Conservation (phyloP, 176 grass and related monocot genomes). For the Saccharum officinarum region DNA sequence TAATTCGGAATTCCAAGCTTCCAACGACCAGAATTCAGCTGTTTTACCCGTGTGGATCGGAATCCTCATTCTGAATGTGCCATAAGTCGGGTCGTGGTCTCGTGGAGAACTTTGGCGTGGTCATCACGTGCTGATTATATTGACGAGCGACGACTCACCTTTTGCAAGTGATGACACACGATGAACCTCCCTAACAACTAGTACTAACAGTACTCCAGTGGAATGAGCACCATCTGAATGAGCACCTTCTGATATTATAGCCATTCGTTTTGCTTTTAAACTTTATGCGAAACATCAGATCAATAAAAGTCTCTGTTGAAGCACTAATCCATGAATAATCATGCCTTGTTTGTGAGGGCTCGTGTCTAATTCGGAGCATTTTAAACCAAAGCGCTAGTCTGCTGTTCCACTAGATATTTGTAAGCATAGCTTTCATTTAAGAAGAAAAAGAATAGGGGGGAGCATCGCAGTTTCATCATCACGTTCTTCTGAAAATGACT, state of each 20-base stretch:
- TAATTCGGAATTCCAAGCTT: not conserved
- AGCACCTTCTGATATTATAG: not conserved
- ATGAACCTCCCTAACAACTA: not conserved
- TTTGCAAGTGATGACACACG: not conserved
- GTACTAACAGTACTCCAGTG: not conserved
- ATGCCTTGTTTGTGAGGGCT: too few species aligned
- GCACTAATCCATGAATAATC: not conserved
- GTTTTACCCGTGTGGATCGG: not conserved
- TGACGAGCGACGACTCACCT: not conserved
- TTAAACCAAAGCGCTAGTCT: too few species aligned
- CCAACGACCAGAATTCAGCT: not conserved
- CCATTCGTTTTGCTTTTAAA: not conserved
- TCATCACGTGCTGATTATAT: conserved; percentile 2
- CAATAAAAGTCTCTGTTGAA: not conserved
- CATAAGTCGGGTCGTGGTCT: not conserved
- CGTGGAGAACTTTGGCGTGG: not conserved
- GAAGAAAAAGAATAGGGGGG: not conserved
- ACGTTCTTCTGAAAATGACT: not conserved
- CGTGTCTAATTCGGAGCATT: too few species aligned
- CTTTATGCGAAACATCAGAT: not conserved
- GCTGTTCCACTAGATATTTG: not conserved
- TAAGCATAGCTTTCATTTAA: not conserved
- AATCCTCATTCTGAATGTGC: not conserved
- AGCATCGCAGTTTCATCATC: not conserved
- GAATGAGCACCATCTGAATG: not conserved